phyloP scores from a whole-genome alignment of 192 early-diverging fungal genomes.

The Helicostylum pulchrum region DNA sequence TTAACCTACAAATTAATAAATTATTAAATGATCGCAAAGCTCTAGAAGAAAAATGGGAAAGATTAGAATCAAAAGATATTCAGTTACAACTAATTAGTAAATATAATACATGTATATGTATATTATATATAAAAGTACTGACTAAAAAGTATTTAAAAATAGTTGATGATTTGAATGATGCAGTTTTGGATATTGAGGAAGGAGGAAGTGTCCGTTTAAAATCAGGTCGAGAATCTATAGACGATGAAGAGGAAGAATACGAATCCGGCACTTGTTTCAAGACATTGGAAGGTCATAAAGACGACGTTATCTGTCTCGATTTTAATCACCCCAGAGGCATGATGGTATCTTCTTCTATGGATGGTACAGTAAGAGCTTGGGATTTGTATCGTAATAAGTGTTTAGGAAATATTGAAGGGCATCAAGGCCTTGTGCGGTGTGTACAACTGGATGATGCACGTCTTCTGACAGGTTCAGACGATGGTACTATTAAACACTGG shows the following conservation, averaged over 20 bases:
- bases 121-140: neutral
- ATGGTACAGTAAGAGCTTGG: conserved; percentile 71
- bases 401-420: conserved; percentile 49
- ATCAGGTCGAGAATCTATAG: neutral
- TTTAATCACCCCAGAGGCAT: conserved; percentile 54
- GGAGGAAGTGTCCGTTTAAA: conserved; percentile 14
- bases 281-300: conserved; percentile 59
- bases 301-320: conserved; percentile 55
- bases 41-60: conserved; percentile 42
- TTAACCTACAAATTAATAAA: conserved; percentile 47
- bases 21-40: conserved; percentile 39
- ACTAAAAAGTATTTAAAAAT: neutral
- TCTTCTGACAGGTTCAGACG: conserved; percentile 35
- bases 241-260: conserved; percentile 9
- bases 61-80: conserved; percentile 41
- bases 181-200: conserved; percentile 38
- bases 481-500: conserved; percentile 33
- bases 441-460: conserved; percentile 31
- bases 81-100: conserved; percentile 15
- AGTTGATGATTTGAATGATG: conserved; percentile 48
- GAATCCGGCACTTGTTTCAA: conserved; percentile 25
- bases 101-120: neutral
- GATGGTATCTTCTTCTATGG: conserved; percentile 62
- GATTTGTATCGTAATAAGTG: conserved; percentile 57
- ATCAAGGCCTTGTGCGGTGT: conserved; percentile 37